These are phyloP conservation scores for Parascedosporium putredinis DNA, from an alignment of 2,329 filamentous ascomycete species.

Conservation along the genomic window DNA sequence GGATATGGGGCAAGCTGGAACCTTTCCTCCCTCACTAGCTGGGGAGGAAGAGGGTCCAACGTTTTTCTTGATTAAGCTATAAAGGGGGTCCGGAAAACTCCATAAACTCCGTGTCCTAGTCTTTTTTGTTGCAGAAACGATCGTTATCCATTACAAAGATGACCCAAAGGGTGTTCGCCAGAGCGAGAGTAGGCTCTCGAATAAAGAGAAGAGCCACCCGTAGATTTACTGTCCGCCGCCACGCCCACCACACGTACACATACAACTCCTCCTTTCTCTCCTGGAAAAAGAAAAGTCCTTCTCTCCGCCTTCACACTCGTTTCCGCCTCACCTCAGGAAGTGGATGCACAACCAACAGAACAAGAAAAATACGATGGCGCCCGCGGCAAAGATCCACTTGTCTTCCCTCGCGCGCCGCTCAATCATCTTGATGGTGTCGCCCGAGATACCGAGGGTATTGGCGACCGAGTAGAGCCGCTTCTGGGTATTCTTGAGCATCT, in stretches of 20 bases:
- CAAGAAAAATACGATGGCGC: constrained; percentile 73
- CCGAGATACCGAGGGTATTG: constrained; percentile 85
- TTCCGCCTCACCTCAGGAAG: constrained; percentile 60
- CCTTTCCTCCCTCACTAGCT: too few species aligned
- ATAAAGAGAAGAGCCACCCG: too few species aligned
- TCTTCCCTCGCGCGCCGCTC: constrained; percentile 86
- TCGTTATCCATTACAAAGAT: not conserved
- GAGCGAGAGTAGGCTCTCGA: too few species aligned
- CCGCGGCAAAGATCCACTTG: constrained; percentile 94
- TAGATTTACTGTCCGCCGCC: too few species aligned
- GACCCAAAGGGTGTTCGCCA: not conserved
- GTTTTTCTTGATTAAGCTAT: constrained; percentile 3
- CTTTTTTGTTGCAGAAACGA: not conserved
- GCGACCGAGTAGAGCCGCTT: constrained; percentile 82
- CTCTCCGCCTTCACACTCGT: not conserved
- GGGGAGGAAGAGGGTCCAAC: not conserved
- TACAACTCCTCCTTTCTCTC: not conserved
- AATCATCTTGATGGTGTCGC: constrained; percentile 95
- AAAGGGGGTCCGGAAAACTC: not conserved
- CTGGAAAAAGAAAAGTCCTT: not conserved
- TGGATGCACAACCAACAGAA: constrained; percentile 91
- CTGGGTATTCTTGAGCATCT: constrained; percentile 93
- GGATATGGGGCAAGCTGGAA: constrained; percentile 24
- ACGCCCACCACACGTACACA: too few species aligned
- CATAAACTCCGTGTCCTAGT: not conserved